Evolutionary conservation across 768 basidiomycete species (phyloP), one percentile per base, ranked within the genome.

Genomic region (Boletus tylopilopsis): DNA sequence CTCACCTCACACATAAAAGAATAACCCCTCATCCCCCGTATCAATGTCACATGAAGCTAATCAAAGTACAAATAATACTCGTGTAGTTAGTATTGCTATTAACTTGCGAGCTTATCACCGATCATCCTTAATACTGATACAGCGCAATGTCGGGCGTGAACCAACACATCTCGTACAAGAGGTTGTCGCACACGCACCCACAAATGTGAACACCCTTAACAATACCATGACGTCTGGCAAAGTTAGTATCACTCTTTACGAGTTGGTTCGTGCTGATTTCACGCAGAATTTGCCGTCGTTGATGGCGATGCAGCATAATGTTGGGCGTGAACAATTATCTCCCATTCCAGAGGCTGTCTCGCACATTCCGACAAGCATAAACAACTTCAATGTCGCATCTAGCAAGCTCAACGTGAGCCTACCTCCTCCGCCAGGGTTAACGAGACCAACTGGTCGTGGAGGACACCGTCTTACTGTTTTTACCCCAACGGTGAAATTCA

Each of bases 391-490:
- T 5, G 42, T 24, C 4, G n/a, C 49, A 8, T 19, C 41, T 5
- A 24, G 22, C 18, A 41, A 43, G 12, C 23, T 8, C 13, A 34
- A n/a, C 13, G 47, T 30, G 11, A 53, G 15, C 29, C 22, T 57
- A 19, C 47, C 57, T n/a, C 15, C 42, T 16, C 51, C 62, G 0
- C 50, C 63, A 1, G 54, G 53, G 27, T 22, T 56, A 11, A 2
- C 54, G 7, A 50, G 15, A 21, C 54, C 42, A 8, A 19, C 2
- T 38, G n/a, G n/a, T 7, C 33, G 6, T 34, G n/a, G 30, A 34
- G 34, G 12, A 22, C 2, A 0, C 7, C 0, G 10, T 15, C 10
- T 24, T 21, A 25, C 24, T 36, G 3, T 1, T 12, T 32, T 22
- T 36, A 6, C 5, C 42, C 19, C 19, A 1, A 39, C 6, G 8